Conservation (phyloP, 2,329 filamentous ascomycete genomes). For the Fusarium sp. region DNA sequence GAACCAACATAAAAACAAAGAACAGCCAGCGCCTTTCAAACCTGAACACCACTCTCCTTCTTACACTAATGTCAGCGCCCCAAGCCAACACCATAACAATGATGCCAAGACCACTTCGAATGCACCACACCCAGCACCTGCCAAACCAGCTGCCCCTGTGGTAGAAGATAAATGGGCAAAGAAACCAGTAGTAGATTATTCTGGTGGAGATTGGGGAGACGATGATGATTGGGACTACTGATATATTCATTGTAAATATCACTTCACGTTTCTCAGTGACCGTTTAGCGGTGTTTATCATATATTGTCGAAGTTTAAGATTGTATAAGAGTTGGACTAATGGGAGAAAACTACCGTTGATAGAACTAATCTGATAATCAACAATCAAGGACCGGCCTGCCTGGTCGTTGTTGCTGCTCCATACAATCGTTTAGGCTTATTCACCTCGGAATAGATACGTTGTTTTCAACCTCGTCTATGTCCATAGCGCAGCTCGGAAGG, state of each 20-base stretch:
- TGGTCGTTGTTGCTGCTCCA: neutral
- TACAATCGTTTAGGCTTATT: neutral
- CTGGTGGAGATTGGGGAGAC: conserved; percentile 47
- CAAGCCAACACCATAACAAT: conserved; percentile 12
- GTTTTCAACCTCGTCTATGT: neutral
- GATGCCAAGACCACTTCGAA: conserved; percentile 1
- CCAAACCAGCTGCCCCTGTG: conserved; percentile 2
- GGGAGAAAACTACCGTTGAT: conserved; percentile 4
- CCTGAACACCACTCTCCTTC: conserved; percentile 7
- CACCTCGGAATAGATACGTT: neutral
- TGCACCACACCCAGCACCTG: neutral
- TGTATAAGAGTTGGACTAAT: conserved; percentile 10
- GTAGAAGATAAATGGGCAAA: conserved; percentile 46
- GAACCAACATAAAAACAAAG: conserved; percentile 8
- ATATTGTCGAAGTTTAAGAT: conserved; percentile 19
- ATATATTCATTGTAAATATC: conserved; percentile 6
- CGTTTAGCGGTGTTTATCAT: conserved; percentile 21
- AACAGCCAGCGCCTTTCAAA: conserved; percentile 13
- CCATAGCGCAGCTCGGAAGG: neutral
- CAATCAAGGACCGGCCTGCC: neutral
- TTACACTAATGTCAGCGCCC: conserved; percentile 2
- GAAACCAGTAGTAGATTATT: conserved; percentile 44
- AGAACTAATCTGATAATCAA: neutral
- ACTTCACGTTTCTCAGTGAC: conserved; percentile 21
- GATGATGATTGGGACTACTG: conserved; percentile 48